These are phyloP conservation scores for Lizonia empirigonia DNA, from an alignment of 2,329 filamentous ascomycete species.

Conservation along the genomic window DNA sequence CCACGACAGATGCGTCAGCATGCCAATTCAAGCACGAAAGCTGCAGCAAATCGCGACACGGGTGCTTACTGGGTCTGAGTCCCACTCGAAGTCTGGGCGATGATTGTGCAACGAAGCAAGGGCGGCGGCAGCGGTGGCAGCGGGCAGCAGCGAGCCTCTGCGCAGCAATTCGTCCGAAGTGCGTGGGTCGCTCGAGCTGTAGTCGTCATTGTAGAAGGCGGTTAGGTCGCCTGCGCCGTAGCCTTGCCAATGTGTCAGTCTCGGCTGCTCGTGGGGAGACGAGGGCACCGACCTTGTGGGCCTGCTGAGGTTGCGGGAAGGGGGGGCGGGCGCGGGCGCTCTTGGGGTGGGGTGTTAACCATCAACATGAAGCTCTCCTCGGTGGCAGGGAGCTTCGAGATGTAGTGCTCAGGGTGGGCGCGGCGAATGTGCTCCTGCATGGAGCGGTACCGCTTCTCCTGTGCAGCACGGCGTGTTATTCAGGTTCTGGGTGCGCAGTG, in stretches of 20 bases:
- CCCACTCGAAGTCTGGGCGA: constrained; percentile 67
- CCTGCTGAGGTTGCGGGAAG: constrained; percentile 48
- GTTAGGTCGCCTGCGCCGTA: constrained; percentile 64
- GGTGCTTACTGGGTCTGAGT: constrained; percentile 44
- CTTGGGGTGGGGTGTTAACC: constrained; percentile 86
- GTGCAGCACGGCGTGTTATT: constrained; percentile 44
- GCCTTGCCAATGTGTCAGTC: constrained; percentile 46
- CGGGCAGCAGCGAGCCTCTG: constrained; percentile 66
- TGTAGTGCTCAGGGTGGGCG: constrained; percentile 96
- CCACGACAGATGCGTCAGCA: constrained; percentile 31
- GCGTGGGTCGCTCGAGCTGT: constrained; percentile 69
- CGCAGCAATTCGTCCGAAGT: constrained; percentile 71
- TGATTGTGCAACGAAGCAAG: constrained; percentile 84
- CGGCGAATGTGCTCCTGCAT: constrained; percentile 99
- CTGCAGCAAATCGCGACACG: constrained; percentile 12
- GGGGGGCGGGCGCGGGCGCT: constrained; percentile 64
- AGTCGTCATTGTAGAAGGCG: constrained; percentile 70
- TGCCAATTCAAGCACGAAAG: constrained; percentile 9
- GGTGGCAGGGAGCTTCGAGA: constrained; percentile 95
- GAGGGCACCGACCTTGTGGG: constrained; percentile 39
- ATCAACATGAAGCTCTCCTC: constrained; percentile 95
- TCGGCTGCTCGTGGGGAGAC: constrained; percentile 40
- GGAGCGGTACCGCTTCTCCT: constrained; percentile 96
- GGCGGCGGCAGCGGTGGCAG: constrained; percentile 81
- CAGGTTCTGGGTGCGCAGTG: constrained; percentile 17